Base-by-base conservation (phyloP, 257 asterid genomes). In the Solanum ossicruentum region DNA sequence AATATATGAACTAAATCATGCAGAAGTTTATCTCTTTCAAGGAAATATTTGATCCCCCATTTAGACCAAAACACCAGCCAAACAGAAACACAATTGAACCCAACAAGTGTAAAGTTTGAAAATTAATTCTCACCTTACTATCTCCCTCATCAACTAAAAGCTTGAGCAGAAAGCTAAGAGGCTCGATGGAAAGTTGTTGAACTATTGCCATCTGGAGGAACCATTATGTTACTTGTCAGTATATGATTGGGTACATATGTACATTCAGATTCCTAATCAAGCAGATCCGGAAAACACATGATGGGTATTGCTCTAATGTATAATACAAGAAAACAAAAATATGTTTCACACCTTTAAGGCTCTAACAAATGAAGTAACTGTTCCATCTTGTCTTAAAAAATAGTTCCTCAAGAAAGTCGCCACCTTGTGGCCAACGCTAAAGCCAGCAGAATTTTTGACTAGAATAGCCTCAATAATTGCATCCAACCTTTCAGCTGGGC, bases 381-480 rank as follows among this genome's bases (percentile, higher is more conserved):
- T 97, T 66, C 99, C 99, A 89, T 95, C 99, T 86, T 95, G 97
- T 86, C 92, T 91, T 86, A 92, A 58, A 89, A 97, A 97, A 94
- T 92, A 88, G 88, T 89, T 93, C 90, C 94, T 92, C 91, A 97
- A 87, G 89, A 93, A 94, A 75, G 84, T 73, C 54, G 93, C 92
- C 86, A 93, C 96, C 43, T 89, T 89, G 87, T 93, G 92, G 84
- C 98, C 98, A 84, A 97, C 77, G 70, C 90, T 91, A 86, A 97
- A 90, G 89, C 92, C 88, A 86, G 87, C 87, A 87, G 88, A 91
- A 72, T 82, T 84, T 88, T 90, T 92, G 49, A 96, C 88, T 83
- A 97, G 91, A 87, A 92, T 91, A 67, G 98, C 92, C 87, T 91
- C 96, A 72, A 94, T 86, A 47, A 97, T 83, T 84, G 97, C 93